These are phyloP conservation scores for Mycena sp. DNA, from an alignment of 1,284 basidiomycete genomes.

Conservation along the genomic window DNA sequence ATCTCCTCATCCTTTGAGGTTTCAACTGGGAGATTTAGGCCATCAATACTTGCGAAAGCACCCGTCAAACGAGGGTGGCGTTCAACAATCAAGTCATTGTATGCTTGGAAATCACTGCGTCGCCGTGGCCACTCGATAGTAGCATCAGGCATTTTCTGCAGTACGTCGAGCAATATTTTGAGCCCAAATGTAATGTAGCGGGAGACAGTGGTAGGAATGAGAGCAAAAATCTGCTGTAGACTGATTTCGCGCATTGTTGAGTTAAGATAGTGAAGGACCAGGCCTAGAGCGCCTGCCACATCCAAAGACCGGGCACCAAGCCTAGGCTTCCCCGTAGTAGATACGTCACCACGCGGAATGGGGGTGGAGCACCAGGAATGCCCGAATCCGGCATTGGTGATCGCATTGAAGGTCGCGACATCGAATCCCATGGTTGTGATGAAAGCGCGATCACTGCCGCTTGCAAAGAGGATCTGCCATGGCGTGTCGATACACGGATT, in stretches of 20 bases:
- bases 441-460: slow-evolving; percentile 49
- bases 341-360: slow-evolving; percentile 47
- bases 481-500: slow-evolving; percentile 46
- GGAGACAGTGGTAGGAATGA: slow-evolving; percentile 43
- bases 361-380: slow-evolving; percentile 43
- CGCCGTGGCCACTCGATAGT: slow-evolving; percentile 44
- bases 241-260: slow-evolving; percentile 16
- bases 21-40: slow-evolving; percentile 41
- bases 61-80: slow-evolving; percentile 50
- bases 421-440: slow-evolving; percentile 60
- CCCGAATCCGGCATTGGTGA: slow-evolving; percentile 48
- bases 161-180: neutral
- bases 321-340: slow-evolving; percentile 39
- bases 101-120: slow-evolving; percentile 40
- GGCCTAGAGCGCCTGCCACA: slow-evolving; percentile 56
- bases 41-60: slow-evolving; percentile 52
- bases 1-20: slow-evolving; percentile 47
- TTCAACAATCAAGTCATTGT: slow-evolving; percentile 40
- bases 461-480: slow-evolving; percentile 46
- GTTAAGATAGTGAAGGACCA: slow-evolving; percentile 55
- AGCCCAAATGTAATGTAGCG: slow-evolving; percentile 32
- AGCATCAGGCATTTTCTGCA: slow-evolving; percentile 42
- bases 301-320: slow-evolving; percentile 48
- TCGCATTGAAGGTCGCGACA: slow-evolving; percentile 46
- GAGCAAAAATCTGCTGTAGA: slow-evolving; percentile 36